Evolutionary conservation across 2,329 filamentous ascomycete genomes (phyloP).

Genomic region (Amesomyces nigricolor): DNA sequence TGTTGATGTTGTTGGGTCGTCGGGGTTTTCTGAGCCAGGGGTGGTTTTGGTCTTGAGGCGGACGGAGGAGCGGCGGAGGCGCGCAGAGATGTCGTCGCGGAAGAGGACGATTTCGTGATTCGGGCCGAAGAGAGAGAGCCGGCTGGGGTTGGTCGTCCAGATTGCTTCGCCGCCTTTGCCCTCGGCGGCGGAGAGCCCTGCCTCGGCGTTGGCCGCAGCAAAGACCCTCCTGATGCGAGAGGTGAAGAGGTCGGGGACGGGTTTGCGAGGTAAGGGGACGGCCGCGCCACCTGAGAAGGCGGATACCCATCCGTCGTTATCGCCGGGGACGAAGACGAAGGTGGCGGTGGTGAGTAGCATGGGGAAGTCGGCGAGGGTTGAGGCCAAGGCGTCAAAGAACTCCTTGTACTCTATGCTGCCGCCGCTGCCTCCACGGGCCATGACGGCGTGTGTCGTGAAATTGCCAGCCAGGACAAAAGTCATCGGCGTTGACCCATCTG

Average conservation of each 20-base stretch:
- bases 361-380: slow-evolving; percentile 76
- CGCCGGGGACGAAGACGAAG: slow-evolving; percentile 89
- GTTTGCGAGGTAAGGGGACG: slow-evolving; percentile 61
- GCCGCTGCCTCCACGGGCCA: slow-evolving; percentile 61
- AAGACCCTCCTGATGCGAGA: slow-evolving; percentile 78
- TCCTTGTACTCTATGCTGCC: slow-evolving; percentile 97
- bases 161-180: slow-evolving; percentile 63
- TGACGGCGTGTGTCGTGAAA: slow-evolving; percentile 63
- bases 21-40: not conserved
- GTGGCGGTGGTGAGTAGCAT: slow-evolving; percentile 70
- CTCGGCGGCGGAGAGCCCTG: slow-evolving; percentile 41
- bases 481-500: slow-evolving; percentile 62
- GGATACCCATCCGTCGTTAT: slow-evolving; percentile 96
- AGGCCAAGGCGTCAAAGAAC: slow-evolving; percentile 82
- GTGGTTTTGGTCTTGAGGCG: slow-evolving; percentile 49
- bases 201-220: slow-evolving; percentile 67
- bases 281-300: slow-evolving; percentile 73
- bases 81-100: slow-evolving; percentile 76
- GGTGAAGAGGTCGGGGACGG: slow-evolving; percentile 84
- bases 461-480: slow-evolving; percentile 81
- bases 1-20: slow-evolving; percentile 31
- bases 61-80: slow-evolving; percentile 71
- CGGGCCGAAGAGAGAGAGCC: slow-evolving; percentile 79
- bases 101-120: slow-evolving; percentile 83
- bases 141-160: slow-evolving; percentile 83